phyloP scores from a whole-genome alignment of 352 stramenopile genomes.

The Globisporangium camurandrum region DNA sequence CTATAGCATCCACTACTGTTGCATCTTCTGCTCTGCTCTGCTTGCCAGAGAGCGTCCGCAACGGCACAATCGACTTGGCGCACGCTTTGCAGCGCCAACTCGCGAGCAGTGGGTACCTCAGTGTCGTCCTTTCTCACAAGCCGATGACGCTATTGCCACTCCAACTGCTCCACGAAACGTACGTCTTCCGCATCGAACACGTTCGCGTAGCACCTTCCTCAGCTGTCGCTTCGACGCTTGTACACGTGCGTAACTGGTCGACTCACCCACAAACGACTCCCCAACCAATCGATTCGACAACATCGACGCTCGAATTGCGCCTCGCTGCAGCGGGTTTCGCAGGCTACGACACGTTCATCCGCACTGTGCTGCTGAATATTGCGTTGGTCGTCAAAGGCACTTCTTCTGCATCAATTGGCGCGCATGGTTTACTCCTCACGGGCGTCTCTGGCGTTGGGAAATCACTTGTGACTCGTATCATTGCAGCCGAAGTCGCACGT shows the following conservation, averaged over 20 bases:
- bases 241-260: no score
- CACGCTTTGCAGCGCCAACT: slow-evolving; percentile 30
- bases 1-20: background rate
- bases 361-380: slow-evolving; percentile 49
- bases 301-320: slow-evolving; percentile 14
- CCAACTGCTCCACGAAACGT: slow-evolving; percentile 42
- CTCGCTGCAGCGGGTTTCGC: slow-evolving; percentile 31
- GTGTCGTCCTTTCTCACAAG: no score
- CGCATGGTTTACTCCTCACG: slow-evolving; percentile 48
- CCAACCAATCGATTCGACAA: no score
- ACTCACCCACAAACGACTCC: no score
- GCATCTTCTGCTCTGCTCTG: slow-evolving; percentile 11
- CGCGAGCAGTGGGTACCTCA: slow-evolving; percentile 2
- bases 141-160: no score
- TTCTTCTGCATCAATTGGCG: slow-evolving; percentile 14
- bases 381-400: slow-evolving; percentile 31
- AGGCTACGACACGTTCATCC: slow-evolving; percentile 43
- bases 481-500: slow-evolving; percentile 18
- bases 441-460: slow-evolving; percentile 68
- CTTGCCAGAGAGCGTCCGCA: slow-evolving; percentile 33
- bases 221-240: slow-evolving; percentile 7
- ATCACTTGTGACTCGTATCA: slow-evolving; percentile 29
- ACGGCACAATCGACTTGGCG: slow-evolving; percentile 28
- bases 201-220: slow-evolving; percentile 3
- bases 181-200: slow-evolving; percentile 30